These are phyloP conservation scores for Neolentinus lepideus DNA, from an alignment of 1,284 basidiomycete species.

Conservation along the genomic window DNA sequence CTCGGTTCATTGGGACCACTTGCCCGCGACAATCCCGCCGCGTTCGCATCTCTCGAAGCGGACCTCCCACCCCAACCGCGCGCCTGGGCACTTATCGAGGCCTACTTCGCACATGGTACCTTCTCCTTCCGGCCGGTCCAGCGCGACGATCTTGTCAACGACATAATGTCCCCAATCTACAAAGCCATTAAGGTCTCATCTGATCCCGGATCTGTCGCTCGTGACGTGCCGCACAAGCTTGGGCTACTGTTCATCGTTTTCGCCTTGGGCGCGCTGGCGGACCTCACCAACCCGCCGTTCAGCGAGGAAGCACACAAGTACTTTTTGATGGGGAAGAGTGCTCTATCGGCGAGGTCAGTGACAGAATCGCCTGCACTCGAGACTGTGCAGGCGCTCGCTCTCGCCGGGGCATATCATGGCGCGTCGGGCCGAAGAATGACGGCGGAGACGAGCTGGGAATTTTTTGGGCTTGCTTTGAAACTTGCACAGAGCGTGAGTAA, in stretches of 20 bases:
- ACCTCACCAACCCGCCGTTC: conserved; percentile 39
- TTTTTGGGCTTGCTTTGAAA: not conserved
- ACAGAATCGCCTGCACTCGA: conserved; percentile 15
- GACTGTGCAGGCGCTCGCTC: not conserved
- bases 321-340: conserved; percentile 39
- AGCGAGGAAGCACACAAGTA: conserved; percentile 49
- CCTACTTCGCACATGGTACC: not conserved
- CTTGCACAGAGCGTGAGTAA: not conserved
- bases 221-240: not conserved
- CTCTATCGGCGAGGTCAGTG: conserved; percentile 37
- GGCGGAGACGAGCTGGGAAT: not conserved
- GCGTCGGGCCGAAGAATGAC: not conserved
- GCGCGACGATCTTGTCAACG: not conserved
- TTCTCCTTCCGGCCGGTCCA: not conserved
- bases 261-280: conserved; percentile 11
- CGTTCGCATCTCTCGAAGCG: not conserved
- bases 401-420: not conserved
- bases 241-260: not conserved
- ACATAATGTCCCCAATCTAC: not conserved
- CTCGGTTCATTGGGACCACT: no score
- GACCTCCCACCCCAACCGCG: not conserved
- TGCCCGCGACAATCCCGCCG: not conserved
- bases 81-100: not conserved
- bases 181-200: not conserved
- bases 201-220: not conserved